These are phyloP conservation scores for Glycyrrhiza uralensis DNA, from an alignment of 306 rosid species.

Conservation along the genomic window DNA sequence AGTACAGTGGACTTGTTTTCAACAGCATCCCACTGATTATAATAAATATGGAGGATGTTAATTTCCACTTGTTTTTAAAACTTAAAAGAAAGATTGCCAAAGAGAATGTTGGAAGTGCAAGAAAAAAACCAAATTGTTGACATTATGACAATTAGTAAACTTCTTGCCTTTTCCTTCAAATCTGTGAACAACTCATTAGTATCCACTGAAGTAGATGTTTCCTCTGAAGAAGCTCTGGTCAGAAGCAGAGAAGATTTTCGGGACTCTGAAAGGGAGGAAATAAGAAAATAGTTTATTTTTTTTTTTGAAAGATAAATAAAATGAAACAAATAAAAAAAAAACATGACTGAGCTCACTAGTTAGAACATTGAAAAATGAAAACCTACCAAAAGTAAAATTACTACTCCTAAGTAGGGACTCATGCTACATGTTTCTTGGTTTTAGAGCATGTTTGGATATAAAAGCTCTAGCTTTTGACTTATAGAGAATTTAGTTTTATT, in stretches of 20 bases:
- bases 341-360: not conserved
- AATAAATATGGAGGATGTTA: slow-evolving; percentile 22
- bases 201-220: slow-evolving; percentile 63
- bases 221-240: slow-evolving; percentile 80
- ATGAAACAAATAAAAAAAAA: not conserved
- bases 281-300: not conserved
- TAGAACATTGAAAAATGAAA: not conserved
- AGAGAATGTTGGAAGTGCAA: not conserved
- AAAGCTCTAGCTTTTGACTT: no score
- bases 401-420: not conserved
- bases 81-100: slow-evolving; percentile 1
- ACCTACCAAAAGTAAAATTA: not conserved
- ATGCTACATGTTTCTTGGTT: not conserved
- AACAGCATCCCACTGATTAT: slow-evolving; percentile 82
- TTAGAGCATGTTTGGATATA: no score
- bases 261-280: slow-evolving; percentile 40
- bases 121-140: slow-evolving; percentile 18
- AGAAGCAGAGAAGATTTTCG: slow-evolving; percentile 50
- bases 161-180: slow-evolving; percentile 85
- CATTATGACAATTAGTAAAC: not conserved
- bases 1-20: slow-evolving; percentile 91
- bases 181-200: slow-evolving; percentile 61
- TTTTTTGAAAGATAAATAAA: not conserved
- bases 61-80: slow-evolving; percentile 17
- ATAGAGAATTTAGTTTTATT: no score